A percentile compares a stretch with the other conserved stretches of the same genome.
These are phyloP conservation scores for Candida pseudoviswanathii DNA, from an alignment of 1,139 yeast species.

Conservation along the genomic window DNA sequence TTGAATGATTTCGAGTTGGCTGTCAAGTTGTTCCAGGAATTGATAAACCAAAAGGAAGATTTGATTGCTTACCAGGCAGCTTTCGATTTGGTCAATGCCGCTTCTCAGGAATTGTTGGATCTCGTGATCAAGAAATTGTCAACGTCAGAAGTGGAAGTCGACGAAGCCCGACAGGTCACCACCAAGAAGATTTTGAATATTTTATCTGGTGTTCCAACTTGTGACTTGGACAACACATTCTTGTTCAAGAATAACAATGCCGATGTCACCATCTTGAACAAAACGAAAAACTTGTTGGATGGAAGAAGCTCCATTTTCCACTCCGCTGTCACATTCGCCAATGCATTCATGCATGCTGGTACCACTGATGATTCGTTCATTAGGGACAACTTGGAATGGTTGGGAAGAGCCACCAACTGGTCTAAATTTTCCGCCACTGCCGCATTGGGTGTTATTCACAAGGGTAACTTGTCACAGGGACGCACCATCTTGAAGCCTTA, in stretches of 20 bases:
- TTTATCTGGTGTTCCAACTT: constrained; percentile 89
- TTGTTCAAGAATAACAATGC: constrained; percentile 85
- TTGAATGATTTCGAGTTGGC: constrained; percentile 78
- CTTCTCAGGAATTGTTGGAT: constrained; percentile 87
- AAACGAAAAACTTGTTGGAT: constrained; percentile 79
- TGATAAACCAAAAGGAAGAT: constrained; percentile 44
- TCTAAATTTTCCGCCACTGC: constrained; percentile 98
- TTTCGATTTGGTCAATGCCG: constrained; percentile 88
- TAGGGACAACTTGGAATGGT: constrained; percentile 90
- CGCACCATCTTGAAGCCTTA: constrained; percentile 86
- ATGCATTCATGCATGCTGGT: constrained; percentile 95
- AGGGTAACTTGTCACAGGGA: constrained; percentile 92
- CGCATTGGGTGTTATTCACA: constrained; percentile 95
- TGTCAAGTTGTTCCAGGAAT: constrained; percentile 61
- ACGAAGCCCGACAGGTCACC: constrained; percentile 19
- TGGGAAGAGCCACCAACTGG: constrained; percentile 97
- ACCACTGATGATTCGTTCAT: constrained; percentile 95
- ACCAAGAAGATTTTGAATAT: constrained; percentile 60
- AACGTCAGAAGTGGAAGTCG: constrained; percentile 33
- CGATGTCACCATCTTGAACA: constrained; percentile 78
- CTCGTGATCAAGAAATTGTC: constrained; percentile 53
- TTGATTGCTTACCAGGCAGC: constrained; percentile 90
- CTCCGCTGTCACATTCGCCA: constrained; percentile 92
- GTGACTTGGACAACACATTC: constrained; percentile 90
- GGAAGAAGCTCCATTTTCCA: constrained; percentile 94